These are phyloP conservation scores for Limonomyces culmigenus DNA, from an alignment of 1,284 basidiomycete genomes.

Conservation along the genomic window DNA sequence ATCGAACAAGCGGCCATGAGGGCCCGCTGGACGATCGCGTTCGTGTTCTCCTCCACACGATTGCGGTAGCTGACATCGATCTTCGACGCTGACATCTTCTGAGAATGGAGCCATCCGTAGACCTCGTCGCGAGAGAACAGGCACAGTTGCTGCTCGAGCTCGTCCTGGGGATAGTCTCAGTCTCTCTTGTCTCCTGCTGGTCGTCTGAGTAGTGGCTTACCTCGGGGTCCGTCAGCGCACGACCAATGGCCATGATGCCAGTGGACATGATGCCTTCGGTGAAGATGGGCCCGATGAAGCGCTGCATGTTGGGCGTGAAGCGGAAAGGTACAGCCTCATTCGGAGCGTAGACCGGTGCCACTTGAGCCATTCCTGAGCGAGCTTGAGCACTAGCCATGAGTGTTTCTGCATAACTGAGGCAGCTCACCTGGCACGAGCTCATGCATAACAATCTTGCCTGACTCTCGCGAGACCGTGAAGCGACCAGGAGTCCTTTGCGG, in stretches of 20 bases:
- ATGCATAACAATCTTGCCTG: conserved; percentile 81
- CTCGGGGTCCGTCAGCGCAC: conserved; percentile 85
- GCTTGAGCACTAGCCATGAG: conserved; percentile 2
- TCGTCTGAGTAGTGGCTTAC: conserved; percentile 27
- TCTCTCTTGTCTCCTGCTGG: not conserved
- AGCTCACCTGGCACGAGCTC: conserved; percentile 70
- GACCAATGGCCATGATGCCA: conserved; percentile 81
- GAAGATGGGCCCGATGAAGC: conserved; percentile 79
- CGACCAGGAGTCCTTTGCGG: conserved; percentile 73
- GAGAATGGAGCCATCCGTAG: conserved; percentile 47
- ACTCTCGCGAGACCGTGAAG: conserved; percentile 81
- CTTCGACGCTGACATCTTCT: conserved; percentile 15
- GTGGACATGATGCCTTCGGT: conserved; percentile 84
- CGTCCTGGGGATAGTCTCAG: conserved; percentile 38
- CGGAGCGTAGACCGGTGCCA: conserved; percentile 55
- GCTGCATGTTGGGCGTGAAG: conserved; percentile 91
- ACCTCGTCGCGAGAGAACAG: conserved; percentile 92
- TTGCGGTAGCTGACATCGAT: conserved; percentile 51
- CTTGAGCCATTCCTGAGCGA: conserved; percentile 22
- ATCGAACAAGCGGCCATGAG: conserved; percentile 75
- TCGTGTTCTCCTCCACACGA: conserved; percentile 59
- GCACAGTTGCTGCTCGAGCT: conserved; percentile 78
- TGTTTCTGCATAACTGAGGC: conserved; percentile 1
- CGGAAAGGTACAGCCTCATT: conserved; percentile 92
- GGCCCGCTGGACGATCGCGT: conserved; percentile 72